These are phyloP conservation scores for Austroboletus eburneus DNA, from an alignment of 768 basidiomycete genomes.

Conservation along the genomic window DNA sequence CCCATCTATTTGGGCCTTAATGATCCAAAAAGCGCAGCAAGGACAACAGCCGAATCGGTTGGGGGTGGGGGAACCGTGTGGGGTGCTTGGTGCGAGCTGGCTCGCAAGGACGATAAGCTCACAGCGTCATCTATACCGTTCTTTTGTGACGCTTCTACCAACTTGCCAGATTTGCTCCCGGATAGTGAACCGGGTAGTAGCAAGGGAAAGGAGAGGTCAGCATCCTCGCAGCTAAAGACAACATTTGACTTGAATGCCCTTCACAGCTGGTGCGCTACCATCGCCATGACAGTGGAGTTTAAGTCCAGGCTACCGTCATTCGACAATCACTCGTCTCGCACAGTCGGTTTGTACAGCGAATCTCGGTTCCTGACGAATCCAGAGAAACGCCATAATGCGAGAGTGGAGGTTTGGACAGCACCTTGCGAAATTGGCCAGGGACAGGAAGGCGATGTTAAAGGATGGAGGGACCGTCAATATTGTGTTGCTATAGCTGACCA, in stretches of 20 bases:
- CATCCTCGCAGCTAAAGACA: neutral
- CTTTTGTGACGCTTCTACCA: constrained; percentile 51
- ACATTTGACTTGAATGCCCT: neutral
- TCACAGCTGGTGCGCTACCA: constrained; percentile 59
- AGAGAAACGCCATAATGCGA: constrained; percentile 52
- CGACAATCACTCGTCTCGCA: constrained; percentile 41
- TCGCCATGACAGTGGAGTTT: constrained; percentile 59
- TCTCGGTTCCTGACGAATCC: constrained; percentile 52
- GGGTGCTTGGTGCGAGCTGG: constrained; percentile 50
- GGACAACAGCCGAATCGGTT: constrained; percentile 37
- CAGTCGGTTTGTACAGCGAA: constrained; percentile 53
- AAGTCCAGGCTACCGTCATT: constrained; percentile 54
- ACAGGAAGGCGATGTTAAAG: constrained; percentile 28
- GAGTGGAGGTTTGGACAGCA: constrained; percentile 65
- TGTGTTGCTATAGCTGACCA: constrained; percentile 61
- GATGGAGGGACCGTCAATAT: constrained; percentile 62
- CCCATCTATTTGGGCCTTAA: constrained; percentile 38
- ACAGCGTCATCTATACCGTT: constrained; percentile 49
- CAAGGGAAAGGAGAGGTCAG: constrained; percentile 11
- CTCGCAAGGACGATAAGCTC: constrained; percentile 44
- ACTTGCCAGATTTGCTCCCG: constrained; percentile 46
- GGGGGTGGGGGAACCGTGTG: constrained; percentile 55
- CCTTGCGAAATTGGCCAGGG: constrained; percentile 52
- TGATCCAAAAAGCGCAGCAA: constrained; percentile 30
- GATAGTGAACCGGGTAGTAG: constrained; percentile 37